Percentiles rank a stretch among this genome's conserved stretches.
Evolutionary conservation across 2,329 filamentous ascomycete species (phyloP).

Genomic region (Penicillium sp.): DNA sequence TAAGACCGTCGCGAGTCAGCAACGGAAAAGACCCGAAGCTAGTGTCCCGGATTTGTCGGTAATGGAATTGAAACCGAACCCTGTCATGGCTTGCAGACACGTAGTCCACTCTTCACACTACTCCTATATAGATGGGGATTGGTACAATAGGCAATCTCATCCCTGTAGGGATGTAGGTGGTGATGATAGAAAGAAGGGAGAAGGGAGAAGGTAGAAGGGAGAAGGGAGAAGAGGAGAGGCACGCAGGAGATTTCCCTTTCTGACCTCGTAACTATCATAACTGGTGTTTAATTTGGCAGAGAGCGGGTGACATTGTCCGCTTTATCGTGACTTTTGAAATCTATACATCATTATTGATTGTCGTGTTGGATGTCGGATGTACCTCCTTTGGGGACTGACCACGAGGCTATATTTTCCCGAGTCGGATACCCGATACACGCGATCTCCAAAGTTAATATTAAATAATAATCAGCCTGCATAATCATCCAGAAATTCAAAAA

Average conservation of each 20-base stretch:
- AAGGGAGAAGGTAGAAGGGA: neutral
- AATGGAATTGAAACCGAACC: neutral
- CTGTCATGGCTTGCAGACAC: neutral
- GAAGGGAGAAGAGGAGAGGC: neutral
- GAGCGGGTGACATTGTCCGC: neutral
- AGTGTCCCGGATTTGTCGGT: neutral
- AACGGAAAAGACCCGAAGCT: slow-evolving; percentile 14
- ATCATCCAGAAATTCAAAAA: neutral
- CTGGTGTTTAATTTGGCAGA: neutral
- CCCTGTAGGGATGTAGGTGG: neutral
- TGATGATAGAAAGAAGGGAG: neutral
- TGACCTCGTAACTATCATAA: neutral
- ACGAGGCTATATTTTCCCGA: slow-evolving; percentile 15
- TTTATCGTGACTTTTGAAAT: neutral
- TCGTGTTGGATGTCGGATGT: slow-evolving; percentile 9
- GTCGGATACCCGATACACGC: slow-evolving; percentile 1
- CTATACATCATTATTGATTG: neutral
- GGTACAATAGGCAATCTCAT: neutral
- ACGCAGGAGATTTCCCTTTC: neutral
- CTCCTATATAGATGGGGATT: neutral
- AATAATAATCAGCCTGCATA: neutral
- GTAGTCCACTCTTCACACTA: slow-evolving; percentile 7
- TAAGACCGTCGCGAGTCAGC: slow-evolving; percentile 8
- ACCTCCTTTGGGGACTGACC: slow-evolving; percentile 10
- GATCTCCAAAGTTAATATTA: slow-evolving; percentile 7